Evolutionary conservation across 306 rosid species (phyloP), one percentile per base, ranked within the genome.

Genomic region (Pyrus pyrifolia): DNA sequence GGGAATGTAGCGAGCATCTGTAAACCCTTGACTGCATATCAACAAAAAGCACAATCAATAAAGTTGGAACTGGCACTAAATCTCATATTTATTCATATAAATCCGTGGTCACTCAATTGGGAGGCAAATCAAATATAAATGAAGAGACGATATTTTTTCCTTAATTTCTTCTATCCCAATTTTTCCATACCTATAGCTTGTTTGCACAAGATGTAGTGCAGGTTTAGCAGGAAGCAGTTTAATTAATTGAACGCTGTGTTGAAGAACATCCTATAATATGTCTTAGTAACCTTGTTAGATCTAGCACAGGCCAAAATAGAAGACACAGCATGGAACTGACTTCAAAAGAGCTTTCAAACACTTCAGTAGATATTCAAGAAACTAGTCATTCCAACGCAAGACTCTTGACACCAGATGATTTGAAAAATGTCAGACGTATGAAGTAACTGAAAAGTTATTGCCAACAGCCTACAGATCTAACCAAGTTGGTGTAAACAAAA

Each of bases 21-120:
- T 90, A 95, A 85, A 68, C 98, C 93, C 85, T 86, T 91, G 76
- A 88, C 98, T 95, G 92, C 88, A 79, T 66, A 78, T 66, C 80
- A 83, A 80, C 70, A 73, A 40, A 57, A 27, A 57, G 13, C 31
- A 31, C 42, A 40, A 71, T 80, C 77, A 85, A 81, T 59, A 64
- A 4, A 5, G 40, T 46, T 63, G 76, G 77, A 68, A 68, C 68
- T 65, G 53, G 73, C 70, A 67, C 62, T 68, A 6, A n/a, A 25
- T 44, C 18, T 71, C 23, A 8, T 17, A 63, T 17, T 30, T 63
- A 31, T 15, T 15, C n/a, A n/a, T 55, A 71, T 53, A 72, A 33
- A 52, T 49, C 45, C 33, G 6, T 30, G 14, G 18, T 72, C 51
- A 30, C 76, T 55, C 52, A 72, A 72, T 33, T 55, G 49, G 64